Base-by-base conservation (phyloP, 352 stramenopile species). In the Thraustochytrium striatum region DNA sequence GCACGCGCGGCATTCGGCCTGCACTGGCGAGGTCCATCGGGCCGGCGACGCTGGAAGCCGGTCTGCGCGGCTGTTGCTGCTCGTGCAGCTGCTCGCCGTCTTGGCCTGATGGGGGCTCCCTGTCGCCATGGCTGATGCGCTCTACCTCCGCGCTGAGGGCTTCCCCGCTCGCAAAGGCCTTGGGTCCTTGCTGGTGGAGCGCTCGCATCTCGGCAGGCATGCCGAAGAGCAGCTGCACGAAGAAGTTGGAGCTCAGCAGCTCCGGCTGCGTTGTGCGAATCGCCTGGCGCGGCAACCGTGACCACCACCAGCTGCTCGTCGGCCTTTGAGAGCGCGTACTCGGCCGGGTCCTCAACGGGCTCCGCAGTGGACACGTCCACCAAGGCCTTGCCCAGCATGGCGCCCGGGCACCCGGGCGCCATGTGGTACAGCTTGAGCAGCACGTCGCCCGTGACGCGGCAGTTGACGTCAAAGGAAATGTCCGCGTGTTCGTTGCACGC, bases 381-480 rank as follows among this genome's bases (percentile, higher is more conserved):
- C 30, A 43, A 38, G 11, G 30, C 16, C 52, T 75, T 30, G 5
- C 65, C 33, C 9, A 75, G 28, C 8, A 25, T 32, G n/a, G 32
- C 30, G 0, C 65, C 65, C 16, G 65, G 65, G 11, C 68, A 32
- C 2, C 52, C 65, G 1, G 65, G 65, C n/a, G 58, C 65, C 21
- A 75, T 1, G 52, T 75, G 65, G 36, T 75, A 75, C 39, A 75
- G 41, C 30, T 75, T 75, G 32, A 75, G 39, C 16, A 75, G 41
- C 16, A 75, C 52, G 41, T 75, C 65, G n/a, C 52, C 30, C 8
- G 43, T 11, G 7, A 75, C 65, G 28, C 52, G 44, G 11, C 65
- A 38, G 36, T 75, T 61, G 47, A 75, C 68, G 28, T 58, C 44
- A 25, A 75, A 75, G 16, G 44, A 25, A 30, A 75, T 43, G 39